Percentiles rank a stretch among this genome's conserved stretches.
Evolutionary conservation across 2,329 filamentous ascomycete species (phyloP).

Genomic region (Sporothrix euskadiensis): DNA sequence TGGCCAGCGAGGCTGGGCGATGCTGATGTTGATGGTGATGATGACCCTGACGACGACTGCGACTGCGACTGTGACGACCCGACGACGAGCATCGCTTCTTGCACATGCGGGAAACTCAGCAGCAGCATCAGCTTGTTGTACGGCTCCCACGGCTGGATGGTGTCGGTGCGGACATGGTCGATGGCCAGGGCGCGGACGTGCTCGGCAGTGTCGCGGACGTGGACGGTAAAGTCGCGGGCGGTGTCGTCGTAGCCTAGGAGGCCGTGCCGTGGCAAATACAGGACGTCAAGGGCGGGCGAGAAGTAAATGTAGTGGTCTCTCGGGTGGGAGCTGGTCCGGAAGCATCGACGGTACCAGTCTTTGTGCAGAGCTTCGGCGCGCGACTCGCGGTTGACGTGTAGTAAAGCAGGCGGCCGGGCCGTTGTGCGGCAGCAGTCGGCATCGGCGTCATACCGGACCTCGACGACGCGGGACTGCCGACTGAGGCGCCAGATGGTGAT

Average conservation of each 20-base stretch:
- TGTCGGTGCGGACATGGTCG: conserved; percentile 48
- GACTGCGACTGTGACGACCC: not conserved
- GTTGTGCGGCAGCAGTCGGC: conserved; percentile 43
- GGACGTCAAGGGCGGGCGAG: conserved; percentile 41
- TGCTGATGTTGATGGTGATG: not conserved
- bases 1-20: not conserved
- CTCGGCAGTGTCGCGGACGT: conserved; percentile 41
- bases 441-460: conserved; percentile 43
- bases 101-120: conserved; percentile 44
- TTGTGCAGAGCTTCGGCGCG: conserved; percentile 43
- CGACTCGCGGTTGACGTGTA: conserved; percentile 47
- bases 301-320: conserved; percentile 42
- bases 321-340: conserved; percentile 40
- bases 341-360: conserved; percentile 42
- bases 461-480: conserved; percentile 43
- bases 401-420: conserved; percentile 44
- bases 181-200: conserved; percentile 46
- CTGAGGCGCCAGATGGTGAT: conserved; percentile 45
- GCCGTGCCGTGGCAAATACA: conserved; percentile 45
- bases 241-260: conserved; percentile 46
- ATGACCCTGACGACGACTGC: not conserved
- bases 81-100: conserved; percentile 44
- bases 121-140: conserved; percentile 53
- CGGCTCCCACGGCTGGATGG: conserved; percentile 52
- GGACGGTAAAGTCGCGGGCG: conserved; percentile 45